Evolutionary conservation across 805 yeast genomes (phyloP), one percentile per base, ranked within the genome.

Genomic region (Kazachstania viticola): DNA sequence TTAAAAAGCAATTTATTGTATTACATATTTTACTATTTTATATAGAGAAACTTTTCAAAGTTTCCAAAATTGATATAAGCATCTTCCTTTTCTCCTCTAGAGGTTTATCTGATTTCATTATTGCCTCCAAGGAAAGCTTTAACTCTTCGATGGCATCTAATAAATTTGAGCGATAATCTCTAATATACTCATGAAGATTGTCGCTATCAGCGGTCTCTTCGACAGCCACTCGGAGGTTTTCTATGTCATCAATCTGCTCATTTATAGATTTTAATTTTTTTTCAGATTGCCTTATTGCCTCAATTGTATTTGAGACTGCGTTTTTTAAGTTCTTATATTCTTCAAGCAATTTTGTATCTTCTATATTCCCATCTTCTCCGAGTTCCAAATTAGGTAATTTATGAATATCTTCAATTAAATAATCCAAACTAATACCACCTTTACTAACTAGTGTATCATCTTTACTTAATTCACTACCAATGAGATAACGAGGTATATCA

Each of bases 311-410:
- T n/a, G n/a, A n/a, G n/a, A n/a, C n/a, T 11, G 41, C 38, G 9
- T 25, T 33, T 29, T 51, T 37, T n/a, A 54, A 35, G 16, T 35
- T 33, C 14, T 42, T 39, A 32, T 54, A 54, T 31, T 51, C 56
- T 7, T 34, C 32, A n/a, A 53, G 33, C 5, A 39, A 30, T 9
- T 31, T 29, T 8, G 31, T 29, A 9, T 43, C 42, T 6, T 28
- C 34, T 12, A 34, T 40, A 11, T 36, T 45, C 5, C 28, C 34
- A 11, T 32, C 39, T 9, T 24, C 27, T 6, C 17, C 21, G 6
- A 19, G n/a, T 9, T 14, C 26, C 30, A 54, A 38, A 21, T 37
- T 36, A n/a, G 59, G 59, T 21, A 54, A 38, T 9, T 41, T 39
- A 15, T 28, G 21, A 3, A 51, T 37, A 30, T 51, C 52, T 3